phyloP scores from a whole-genome alignment of 164 flowering plant genomes.

The Santalum album region DNA sequence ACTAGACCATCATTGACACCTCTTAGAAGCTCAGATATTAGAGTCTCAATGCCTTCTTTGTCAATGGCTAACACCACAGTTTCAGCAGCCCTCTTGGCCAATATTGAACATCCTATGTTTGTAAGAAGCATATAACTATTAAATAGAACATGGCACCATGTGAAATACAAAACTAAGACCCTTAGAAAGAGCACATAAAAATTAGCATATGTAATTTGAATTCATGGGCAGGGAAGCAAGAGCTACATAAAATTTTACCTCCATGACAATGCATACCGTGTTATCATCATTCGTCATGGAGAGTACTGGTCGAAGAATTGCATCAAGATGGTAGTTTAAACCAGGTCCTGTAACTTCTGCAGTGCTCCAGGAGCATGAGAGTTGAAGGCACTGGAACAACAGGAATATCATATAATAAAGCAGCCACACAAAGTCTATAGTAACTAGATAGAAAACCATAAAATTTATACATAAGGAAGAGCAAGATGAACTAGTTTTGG shows the following conservation, averaged over 20 bases:
- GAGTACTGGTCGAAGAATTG: constrained; percentile 81
- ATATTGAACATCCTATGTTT: constrained; percentile 57
- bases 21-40: constrained; percentile 79
- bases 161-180: not conserved
- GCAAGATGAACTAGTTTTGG: constrained; percentile 95
- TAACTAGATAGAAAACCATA: not conserved
- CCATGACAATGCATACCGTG: constrained; percentile 29
- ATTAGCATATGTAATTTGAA: not conserved
- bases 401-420: not conserved
- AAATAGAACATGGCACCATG: not conserved
- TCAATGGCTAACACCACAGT: constrained; percentile 91
- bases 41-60: constrained; percentile 82
- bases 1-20: constrained; percentile 81
- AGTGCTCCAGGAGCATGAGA: constrained; percentile 96
- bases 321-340: constrained; percentile 67
- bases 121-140: not conserved
- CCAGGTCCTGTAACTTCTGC: constrained; percentile 99
- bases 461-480: constrained; percentile 61
- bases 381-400: constrained; percentile 71
- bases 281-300: constrained; percentile 74
- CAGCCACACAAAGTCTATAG: not conserved
- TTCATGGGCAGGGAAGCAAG: not conserved
- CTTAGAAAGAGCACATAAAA: not conserved
- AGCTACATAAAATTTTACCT: not conserved
- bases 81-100: constrained; percentile 92